phyloP scores from a whole-genome alignment of 169 alveolate genomes.

The Perkinsus olseni region DNA sequence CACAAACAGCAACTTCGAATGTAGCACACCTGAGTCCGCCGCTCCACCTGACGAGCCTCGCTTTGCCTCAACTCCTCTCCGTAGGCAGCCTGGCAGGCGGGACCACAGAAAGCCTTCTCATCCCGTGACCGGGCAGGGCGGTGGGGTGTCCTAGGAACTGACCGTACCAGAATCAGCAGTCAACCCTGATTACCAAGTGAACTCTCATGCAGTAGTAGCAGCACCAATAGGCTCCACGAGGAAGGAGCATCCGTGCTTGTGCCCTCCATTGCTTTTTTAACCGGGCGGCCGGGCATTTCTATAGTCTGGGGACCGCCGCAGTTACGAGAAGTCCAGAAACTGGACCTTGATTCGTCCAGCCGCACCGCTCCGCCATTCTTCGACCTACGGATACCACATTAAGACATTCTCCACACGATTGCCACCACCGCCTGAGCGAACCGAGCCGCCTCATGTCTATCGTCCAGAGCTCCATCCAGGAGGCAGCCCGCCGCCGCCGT shows the following conservation, averaged over 20 bases:
- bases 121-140: too few relatives aligned
- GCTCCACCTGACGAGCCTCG: neutral
- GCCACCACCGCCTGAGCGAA: neutral
- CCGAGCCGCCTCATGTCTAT: neutral
- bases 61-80: neutral
- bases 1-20: neutral
- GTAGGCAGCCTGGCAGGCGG: neutral
- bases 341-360: neutral
- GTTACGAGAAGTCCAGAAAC: neutral
- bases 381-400: neutral
- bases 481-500: neutral
- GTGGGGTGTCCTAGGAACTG: too few relatives aligned
- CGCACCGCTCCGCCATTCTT: neutral
- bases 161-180: too few relatives aligned
- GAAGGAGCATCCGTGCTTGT: neutral
- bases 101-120: neutral
- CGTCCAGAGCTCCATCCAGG: neutral
- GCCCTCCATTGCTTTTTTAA: neutral
- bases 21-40: neutral
- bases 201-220: neutral
- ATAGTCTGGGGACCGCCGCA: neutral
- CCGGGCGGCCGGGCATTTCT: neutral
- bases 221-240: neutral
- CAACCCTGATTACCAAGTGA: neutral
- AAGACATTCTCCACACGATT: too few relatives aligned